These are phyloP conservation scores for Trichopus zeylanicus DNA, from an alignment of 116 monocot species.

Conservation along the genomic window DNA sequence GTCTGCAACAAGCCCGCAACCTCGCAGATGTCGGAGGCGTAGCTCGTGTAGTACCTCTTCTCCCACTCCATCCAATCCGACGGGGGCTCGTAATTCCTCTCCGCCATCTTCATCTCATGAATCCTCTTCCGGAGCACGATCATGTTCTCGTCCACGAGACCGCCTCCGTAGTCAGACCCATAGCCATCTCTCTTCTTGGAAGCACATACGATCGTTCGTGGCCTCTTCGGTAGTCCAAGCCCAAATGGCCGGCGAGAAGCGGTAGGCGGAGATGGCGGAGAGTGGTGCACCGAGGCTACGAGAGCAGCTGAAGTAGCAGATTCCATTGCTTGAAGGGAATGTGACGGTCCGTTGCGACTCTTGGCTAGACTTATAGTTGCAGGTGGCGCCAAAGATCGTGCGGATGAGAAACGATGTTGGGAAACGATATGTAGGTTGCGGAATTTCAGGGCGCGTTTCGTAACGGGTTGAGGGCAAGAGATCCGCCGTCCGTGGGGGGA, in stretches of 20 bases:
- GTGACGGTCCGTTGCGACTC: too few relatives aligned
- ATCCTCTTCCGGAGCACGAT: conserved; percentile 35
- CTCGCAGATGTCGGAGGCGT: conserved; percentile 32
- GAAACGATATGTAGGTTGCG: too few relatives aligned
- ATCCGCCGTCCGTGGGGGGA: too few relatives aligned
- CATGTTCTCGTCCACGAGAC: conserved; percentile 38
- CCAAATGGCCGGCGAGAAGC: neutral
- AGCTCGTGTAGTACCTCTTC: conserved; percentile 22
- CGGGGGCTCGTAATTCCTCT: conserved; percentile 15
- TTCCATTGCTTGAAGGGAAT: too few relatives aligned
- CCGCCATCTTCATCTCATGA: conserved; percentile 23
- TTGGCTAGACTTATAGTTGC: too few relatives aligned
- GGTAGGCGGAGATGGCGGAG: neutral
- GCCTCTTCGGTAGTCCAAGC: neutral
- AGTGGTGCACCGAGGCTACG: too few relatives aligned
- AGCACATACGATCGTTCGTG: neutral
- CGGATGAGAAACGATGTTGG: too few relatives aligned
- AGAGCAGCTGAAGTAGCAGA: too few relatives aligned
- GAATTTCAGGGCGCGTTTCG: too few relatives aligned
- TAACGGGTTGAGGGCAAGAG: too few relatives aligned
- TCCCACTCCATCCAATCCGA: conserved; percentile 53
- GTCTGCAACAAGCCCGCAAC: conserved; percentile 24
- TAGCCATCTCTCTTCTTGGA: neutral
- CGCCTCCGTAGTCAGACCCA: conserved; percentile 7
- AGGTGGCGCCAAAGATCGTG: too few relatives aligned